Percentiles rank a stretch among this genome's conserved stretches.
Evolutionary conservation across 1,139 yeast species (phyloP).

Genomic region (Wickerhamomyces sp.): DNA sequence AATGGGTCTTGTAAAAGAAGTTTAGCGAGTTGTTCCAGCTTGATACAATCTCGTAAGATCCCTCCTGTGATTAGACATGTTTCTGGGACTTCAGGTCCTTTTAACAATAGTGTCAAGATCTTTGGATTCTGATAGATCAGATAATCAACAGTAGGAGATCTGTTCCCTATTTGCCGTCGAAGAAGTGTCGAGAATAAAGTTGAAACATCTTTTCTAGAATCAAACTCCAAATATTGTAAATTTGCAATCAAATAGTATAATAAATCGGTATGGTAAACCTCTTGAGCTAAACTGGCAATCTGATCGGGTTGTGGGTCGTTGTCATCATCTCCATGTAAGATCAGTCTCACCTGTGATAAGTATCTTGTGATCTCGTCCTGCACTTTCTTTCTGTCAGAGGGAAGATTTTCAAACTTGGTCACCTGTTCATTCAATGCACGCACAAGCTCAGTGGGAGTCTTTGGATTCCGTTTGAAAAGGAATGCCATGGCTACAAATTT

Average conservation of each 20-base stretch:
- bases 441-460: constrained; percentile 82
- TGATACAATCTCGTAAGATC: constrained; percentile 81
- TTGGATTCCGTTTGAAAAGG: constrained; percentile 86
- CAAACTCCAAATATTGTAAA: constrained; percentile 71
- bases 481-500: constrained; percentile 92
- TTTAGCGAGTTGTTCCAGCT: constrained; percentile 66
- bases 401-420: constrained; percentile 42
- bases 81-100: constrained; percentile 69
- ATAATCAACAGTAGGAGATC: constrained; percentile 87
- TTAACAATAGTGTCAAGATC: constrained; percentile 56
- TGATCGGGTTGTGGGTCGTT: constrained; percentile 73
- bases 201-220: constrained; percentile 80
- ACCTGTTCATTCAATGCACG: constrained; percentile 72
- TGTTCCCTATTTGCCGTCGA: constrained; percentile 71
- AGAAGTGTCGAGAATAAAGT: constrained; percentile 70
- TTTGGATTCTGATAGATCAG: constrained; percentile 59
- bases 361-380: constrained; percentile 78
- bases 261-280: constrained; percentile 68
- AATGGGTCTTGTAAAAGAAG: constrained; percentile 51
- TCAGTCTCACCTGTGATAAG: constrained; percentile 60
- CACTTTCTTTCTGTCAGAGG: constrained; percentile 51
- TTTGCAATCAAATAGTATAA: constrained; percentile 56
- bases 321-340: constrained; percentile 70
- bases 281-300: constrained; percentile 68
- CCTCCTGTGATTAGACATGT: constrained; percentile 72